Percentiles rank a stretch among this genome's conserved stretches.
Evolutionary conservation across 352 stramenopile genomes (phyloP).

Genomic region (Pythium rhizo-oryzae): DNA sequence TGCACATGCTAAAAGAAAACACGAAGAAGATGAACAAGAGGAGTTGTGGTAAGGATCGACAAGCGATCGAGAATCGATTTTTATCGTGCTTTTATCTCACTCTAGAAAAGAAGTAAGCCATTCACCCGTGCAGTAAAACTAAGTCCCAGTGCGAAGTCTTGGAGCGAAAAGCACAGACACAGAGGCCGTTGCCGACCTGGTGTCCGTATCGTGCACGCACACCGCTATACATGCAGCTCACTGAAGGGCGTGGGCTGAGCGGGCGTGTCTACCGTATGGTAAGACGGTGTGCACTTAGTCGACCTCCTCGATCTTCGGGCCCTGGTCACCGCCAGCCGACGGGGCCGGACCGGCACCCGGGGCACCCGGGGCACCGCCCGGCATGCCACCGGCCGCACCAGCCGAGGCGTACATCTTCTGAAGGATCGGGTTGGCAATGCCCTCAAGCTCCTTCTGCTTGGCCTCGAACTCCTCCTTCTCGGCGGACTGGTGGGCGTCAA

Average conservation of each 20-base stretch:
- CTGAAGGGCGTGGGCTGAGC: slow-evolving; percentile 1
- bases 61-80: slow-evolving; percentile 10
- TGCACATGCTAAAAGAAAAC: neutral
- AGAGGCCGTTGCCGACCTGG: neutral
- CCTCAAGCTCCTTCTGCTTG: slow-evolving; percentile 92
- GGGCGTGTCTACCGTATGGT: neutral
- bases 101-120: slow-evolving; percentile 7
- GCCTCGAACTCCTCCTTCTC: slow-evolving; percentile 86
- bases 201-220: slow-evolving; percentile 6
- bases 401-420: slow-evolving; percentile 82
- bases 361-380: slow-evolving; percentile 27
- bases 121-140: slow-evolving; percentile 21
- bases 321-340: slow-evolving; percentile 40
- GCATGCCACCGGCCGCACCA: slow-evolving; percentile 37
- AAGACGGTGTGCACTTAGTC: slow-evolving; percentile 43
- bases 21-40: neutral
- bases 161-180: slow-evolving; percentile 12
- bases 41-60: neutral
- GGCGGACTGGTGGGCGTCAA: slow-evolving; percentile 92
- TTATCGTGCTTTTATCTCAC: slow-evolving; percentile 10
- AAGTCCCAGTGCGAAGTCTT: slow-evolving; percentile 24
- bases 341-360: slow-evolving; percentile 31
- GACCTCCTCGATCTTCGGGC: slow-evolving; percentile 82
- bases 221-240: neutral
- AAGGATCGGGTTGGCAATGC: slow-evolving; percentile 88